These are phyloP conservation scores for Rhodosporidiobolus sp. DNA, from an alignment of 768 basidiomycete genomes.

Conservation along the genomic window DNA sequence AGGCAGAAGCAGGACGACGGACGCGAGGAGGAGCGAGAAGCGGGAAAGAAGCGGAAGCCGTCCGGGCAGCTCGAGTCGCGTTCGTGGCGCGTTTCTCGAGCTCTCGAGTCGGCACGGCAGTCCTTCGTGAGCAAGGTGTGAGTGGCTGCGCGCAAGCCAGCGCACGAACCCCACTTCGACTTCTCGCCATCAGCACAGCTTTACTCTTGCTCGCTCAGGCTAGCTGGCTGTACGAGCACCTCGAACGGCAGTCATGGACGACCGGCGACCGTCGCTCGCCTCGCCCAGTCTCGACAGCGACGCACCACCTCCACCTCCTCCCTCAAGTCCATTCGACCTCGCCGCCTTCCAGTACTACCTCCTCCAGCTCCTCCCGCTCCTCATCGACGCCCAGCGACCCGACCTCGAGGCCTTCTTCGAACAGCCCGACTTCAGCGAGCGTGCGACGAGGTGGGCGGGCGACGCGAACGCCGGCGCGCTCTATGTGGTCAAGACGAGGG, in stretches of 20 bases:
- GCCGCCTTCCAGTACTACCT: constrained; percentile 70
- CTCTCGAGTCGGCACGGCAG: too few relatives aligned
- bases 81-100: too few relatives aligned
- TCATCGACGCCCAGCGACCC: constrained; percentile 66
- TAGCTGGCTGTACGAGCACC: too few relatives aligned
- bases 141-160: too few relatives aligned
- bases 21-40: too few relatives aligned
- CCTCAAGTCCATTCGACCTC: constrained; percentile 54
- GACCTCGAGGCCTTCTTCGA: constrained; percentile 69
- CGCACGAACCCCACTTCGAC: too few relatives aligned
- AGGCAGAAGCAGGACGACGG: too few relatives aligned
- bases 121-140: too few relatives aligned
- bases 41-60: too few relatives aligned
- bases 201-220: too few relatives aligned
- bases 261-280: constrained; percentile 1
- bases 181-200: too few relatives aligned
- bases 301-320: background rate
- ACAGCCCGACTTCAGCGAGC: constrained; percentile 65
- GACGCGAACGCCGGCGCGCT: constrained; percentile 68
- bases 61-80: too few relatives aligned
- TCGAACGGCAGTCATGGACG: constrained; percentile 1
- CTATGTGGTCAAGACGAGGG: constrained; percentile 75
- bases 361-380: constrained; percentile 67
- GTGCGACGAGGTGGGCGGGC: constrained; percentile 68
- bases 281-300: constrained; percentile 4